phyloP scores from a whole-genome alignment of 768 basidiomycete species.

The Rhodotorula taiwanensis region DNA sequence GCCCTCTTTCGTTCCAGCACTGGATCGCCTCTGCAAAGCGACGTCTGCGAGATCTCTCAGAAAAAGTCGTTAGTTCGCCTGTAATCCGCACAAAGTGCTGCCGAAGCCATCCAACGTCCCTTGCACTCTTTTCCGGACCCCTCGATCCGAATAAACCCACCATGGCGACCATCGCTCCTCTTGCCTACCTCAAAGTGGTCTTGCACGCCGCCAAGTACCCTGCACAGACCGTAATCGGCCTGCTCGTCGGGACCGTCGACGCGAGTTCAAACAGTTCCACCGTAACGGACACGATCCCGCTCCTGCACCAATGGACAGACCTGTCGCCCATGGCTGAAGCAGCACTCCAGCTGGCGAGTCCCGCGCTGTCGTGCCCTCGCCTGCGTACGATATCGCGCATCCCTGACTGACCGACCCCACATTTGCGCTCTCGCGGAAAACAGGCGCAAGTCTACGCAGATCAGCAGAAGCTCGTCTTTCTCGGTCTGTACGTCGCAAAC shows the following conservation, averaged over 20 bases:
- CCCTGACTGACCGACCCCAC: not conserved
- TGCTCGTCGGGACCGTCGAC: slow-evolving; percentile 58
- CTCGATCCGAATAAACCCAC: not conserved
- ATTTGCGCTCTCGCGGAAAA: not conserved
- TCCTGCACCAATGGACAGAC: slow-evolving; percentile 78
- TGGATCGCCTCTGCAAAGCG: too few species aligned
- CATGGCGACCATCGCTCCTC: not conserved
- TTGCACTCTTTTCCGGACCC: not conserved
- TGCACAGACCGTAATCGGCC: slow-evolving; percentile 65
- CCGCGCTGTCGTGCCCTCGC: not conserved
- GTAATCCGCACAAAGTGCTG: too few species aligned
- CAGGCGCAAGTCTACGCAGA: slow-evolving; percentile 40
- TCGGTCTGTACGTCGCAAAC: slow-evolving; percentile 43
- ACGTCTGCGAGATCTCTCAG: too few species aligned
- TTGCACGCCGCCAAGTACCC: slow-evolving; percentile 77
- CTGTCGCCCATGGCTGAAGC: slow-evolving; percentile 81
- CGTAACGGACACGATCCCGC: slow-evolving; percentile 59
- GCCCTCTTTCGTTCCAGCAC: too few species aligned
- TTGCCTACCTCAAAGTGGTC: slow-evolving; percentile 40
- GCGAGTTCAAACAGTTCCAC: slow-evolving; percentile 42
- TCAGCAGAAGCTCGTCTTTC: slow-evolving; percentile 17
- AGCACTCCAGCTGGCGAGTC: slow-evolving; percentile 42
- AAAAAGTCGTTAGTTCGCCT: too few species aligned
- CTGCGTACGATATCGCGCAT: rapidly evolving
- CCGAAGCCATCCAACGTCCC: too few species aligned